Percentiles rank a stretch among this genome's conserved stretches.
Conservation (phyloP, 306 rosid species). For the Vicia villosa region DNA sequence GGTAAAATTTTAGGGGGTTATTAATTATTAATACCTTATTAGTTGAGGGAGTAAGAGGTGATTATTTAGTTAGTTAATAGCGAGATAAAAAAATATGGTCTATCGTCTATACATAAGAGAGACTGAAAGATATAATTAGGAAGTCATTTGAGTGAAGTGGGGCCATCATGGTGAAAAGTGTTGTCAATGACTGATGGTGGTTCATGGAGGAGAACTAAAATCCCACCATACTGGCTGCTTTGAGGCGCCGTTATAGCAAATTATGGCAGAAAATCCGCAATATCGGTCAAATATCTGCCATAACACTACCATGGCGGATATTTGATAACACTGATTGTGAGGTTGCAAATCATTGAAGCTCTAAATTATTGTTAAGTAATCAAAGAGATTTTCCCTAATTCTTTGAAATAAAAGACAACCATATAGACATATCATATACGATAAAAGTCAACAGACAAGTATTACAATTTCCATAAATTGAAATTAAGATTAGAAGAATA, state of each 20-base stretch:
- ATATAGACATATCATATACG: not conserved
- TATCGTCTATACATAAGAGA: not conserved
- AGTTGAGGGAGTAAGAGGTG: not conserved
- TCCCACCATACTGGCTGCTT: too few relatives aligned
- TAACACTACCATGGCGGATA: too few relatives aligned
- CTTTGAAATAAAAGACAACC: not conserved
- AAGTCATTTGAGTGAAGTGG: not conserved
- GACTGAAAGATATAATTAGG: not conserved
- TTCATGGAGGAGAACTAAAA: too few relatives aligned
- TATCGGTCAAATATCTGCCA: too few relatives aligned
- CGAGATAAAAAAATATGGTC: not conserved
- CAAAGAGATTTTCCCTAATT: not conserved
- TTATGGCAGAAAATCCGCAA: too few relatives aligned
- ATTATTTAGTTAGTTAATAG: not conserved
- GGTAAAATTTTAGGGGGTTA: not conserved
- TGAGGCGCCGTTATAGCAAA: too few relatives aligned
- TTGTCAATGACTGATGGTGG: too few relatives aligned
- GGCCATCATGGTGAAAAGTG: not conserved
- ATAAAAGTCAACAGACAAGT: slow-evolving; percentile 11
- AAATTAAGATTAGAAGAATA: slow-evolving; percentile 26
- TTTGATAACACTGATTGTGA: too few relatives aligned
- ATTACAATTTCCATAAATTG: slow-evolving; percentile 14
- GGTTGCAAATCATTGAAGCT: not conserved
- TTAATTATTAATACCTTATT: not conserved
- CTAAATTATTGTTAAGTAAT: not conserved